These are phyloP conservation scores for Cardamine chenopodiifolia DNA, from an alignment of 345 rosid species.

Conservation along the genomic window DNA sequence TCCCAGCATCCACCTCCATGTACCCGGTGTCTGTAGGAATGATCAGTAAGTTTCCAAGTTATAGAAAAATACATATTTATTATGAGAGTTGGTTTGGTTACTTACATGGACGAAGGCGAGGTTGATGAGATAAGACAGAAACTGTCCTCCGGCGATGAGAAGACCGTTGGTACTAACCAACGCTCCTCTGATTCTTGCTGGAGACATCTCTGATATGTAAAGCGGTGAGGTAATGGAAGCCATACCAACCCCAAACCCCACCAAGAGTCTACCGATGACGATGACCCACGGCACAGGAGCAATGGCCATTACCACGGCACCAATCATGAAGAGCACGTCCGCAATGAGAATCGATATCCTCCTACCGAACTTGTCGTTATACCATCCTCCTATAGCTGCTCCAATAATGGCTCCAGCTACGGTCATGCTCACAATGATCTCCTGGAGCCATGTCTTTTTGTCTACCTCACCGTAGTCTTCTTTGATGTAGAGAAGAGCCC, in stretches of 20 bases:
- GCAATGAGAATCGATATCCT: conserved; percentile 59
- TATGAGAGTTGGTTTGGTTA: neutral
- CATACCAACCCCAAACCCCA: conserved; percentile 91
- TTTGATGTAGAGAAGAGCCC: conserved; percentile 74
- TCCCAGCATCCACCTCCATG: conserved; percentile 98
- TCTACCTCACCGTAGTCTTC: conserved; percentile 71
- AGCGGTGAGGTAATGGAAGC: conserved; percentile 96
- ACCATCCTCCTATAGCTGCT: conserved; percentile 78
- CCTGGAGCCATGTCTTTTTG: conserved; percentile 65
- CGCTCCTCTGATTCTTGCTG: conserved; percentile 84
- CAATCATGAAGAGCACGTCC: conserved; percentile 63
- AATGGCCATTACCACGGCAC: conserved; percentile 66
- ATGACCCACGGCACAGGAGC: conserved; percentile 77
- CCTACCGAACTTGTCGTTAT: conserved; percentile 73
- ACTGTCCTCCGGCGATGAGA: conserved; percentile 82
- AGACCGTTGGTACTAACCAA: conserved; percentile 81
- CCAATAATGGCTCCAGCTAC: conserved; percentile 90
- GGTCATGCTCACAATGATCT: conserved; percentile 76
- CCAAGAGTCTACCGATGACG: conserved; percentile 69
- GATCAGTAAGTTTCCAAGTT: neutral
- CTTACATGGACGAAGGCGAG: conserved; percentile 69
- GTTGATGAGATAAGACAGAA: conserved; percentile 77
- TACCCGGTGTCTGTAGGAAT: conserved; percentile 55
- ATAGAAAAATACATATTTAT: neutral
- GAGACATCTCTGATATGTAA: conserved; percentile 89